phyloP scores from a whole-genome alignment of 495 filamentous ascomycete genomes.

The Tuber aestivum region DNA sequence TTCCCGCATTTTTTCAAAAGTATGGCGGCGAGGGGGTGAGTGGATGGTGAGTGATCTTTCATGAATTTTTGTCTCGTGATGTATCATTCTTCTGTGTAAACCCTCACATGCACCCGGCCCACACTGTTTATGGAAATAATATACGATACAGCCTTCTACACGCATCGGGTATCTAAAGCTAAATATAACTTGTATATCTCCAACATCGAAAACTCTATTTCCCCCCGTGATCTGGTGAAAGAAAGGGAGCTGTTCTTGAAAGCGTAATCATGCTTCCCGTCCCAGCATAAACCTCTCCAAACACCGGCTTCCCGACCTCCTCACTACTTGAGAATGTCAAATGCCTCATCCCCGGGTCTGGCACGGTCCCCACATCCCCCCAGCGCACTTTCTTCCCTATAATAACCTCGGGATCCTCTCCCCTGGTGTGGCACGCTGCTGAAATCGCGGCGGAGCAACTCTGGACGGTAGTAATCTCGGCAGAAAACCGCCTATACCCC shows the following conservation, averaged over 20 bases:
- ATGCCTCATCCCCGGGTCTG: background rate
- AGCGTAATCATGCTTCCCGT: background rate
- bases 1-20: no score
- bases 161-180: no score
- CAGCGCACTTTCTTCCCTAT: background rate
- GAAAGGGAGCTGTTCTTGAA: background rate
- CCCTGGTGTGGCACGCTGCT: slow-evolving; percentile 13
- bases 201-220: background rate
- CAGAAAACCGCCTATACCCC: background rate
- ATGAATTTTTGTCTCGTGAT: rapidly evolving
- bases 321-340: background rate
- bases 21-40: no score
- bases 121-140: background rate
- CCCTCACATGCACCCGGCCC: background rate
- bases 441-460: slow-evolving; percentile 17
- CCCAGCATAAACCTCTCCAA: background rate
- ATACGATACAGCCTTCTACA: background rate
- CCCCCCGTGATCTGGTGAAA: background rate
- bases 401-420: background rate
- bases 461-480: background rate
- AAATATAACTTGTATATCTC: background rate
- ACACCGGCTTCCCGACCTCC: background rate
- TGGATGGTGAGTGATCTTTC: background rate
- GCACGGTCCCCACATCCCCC: background rate
- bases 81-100: background rate